Evolutionary conservation across 2,329 filamentous ascomycete genomes (phyloP), one percentile per base, ranked within the genome.

Genomic region (Talaromyces sp.): DNA sequence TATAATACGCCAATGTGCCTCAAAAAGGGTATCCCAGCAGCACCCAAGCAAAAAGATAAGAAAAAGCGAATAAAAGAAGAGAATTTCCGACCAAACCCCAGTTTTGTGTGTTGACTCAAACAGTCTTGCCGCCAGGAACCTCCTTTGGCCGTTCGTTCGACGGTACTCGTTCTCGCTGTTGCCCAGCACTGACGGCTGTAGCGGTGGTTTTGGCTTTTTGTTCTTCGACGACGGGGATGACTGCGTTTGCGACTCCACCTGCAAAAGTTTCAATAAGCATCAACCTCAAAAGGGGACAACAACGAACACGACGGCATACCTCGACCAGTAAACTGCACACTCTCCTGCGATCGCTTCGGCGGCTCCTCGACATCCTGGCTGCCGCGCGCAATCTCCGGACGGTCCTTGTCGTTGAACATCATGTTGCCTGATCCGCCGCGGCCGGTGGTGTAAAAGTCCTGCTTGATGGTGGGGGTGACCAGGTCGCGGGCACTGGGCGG

Each of bases 381-480:
- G 59, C 86, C 82, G 65, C 93, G 88, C 39, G 93, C 91, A 72
- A 91, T 72, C 64, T 84, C 82, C 9, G 85, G 83, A 65, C 79
- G 86, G 49, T 81, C 78, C 3, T 88, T 86, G 68, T 95, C 88
- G 65, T 85, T 86, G 72, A 88, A 88, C 55, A 89, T 87, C 89
- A 96, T 96, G 80, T 96, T 96, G 63, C 92, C 92, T 4, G 85
- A 88, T 64, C 93, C 93, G 60, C 93, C 93, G 57, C 93, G 90
- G 61, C 93, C 93, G 3, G 93, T 97, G 22, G 93, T 96, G 72
- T 93, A 92, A 66, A 91, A 82, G n/a, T 89, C 79, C 54, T 85
- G 85, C 79, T 96, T 96, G 72, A 98, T 85, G 13, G 86, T 89
- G 0, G 93, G 93, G 1, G 92, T 96, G 69, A 88, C 80, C 65